Percentiles rank a stretch among this genome's conserved stretches.
Conservation (phyloP, 2,329 filamentous ascomycete species). For the Cladophialophora psammophila region DNA sequence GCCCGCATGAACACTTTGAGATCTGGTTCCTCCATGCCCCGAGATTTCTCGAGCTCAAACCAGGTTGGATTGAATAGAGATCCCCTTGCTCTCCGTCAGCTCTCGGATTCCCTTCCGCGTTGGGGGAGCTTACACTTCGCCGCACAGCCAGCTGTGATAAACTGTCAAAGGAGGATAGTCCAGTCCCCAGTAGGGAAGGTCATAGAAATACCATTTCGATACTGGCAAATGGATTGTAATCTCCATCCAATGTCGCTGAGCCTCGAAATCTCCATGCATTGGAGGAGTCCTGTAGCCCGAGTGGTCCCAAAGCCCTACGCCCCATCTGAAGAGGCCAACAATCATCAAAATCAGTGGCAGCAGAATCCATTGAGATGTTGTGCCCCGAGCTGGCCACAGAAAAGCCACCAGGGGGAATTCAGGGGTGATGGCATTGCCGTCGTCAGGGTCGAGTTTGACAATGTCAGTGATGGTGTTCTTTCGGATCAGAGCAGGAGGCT, state of each 20-base stretch:
- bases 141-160: conserved; percentile 96
- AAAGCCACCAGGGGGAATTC: conserved; percentile 93
- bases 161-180: conserved; percentile 98
- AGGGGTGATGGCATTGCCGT: conserved; percentile 61
- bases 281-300: conserved; percentile 86
- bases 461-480: conserved; percentile 51
- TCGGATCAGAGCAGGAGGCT: conserved; percentile 39
- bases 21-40: conserved; percentile 77
- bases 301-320: conserved; percentile 90
- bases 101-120: conserved; percentile 27
- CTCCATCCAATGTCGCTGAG: conserved; percentile 99
- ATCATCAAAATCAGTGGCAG: conserved; percentile 87
- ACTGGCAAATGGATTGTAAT: conserved; percentile 86
- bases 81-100: conserved; percentile 60
- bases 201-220: conserved; percentile 97
- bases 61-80: conserved; percentile 78
- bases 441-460: conserved; percentile 53
- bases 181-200: conserved; percentile 95
- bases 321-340: conserved; percentile 92
- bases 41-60: conserved; percentile 85
- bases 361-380: conserved; percentile 88
- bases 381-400: conserved; percentile 84
- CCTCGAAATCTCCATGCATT: conserved; percentile 97
- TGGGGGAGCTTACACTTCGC: conserved; percentile 69
- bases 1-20: conserved; percentile 97